Percentiles rank a stretch among this genome's conserved stretches.
These are phyloP conservation scores for Dendryphion nanum DNA, from an alignment of 2,329 filamentous ascomycete species.

Conservation along the genomic window DNA sequence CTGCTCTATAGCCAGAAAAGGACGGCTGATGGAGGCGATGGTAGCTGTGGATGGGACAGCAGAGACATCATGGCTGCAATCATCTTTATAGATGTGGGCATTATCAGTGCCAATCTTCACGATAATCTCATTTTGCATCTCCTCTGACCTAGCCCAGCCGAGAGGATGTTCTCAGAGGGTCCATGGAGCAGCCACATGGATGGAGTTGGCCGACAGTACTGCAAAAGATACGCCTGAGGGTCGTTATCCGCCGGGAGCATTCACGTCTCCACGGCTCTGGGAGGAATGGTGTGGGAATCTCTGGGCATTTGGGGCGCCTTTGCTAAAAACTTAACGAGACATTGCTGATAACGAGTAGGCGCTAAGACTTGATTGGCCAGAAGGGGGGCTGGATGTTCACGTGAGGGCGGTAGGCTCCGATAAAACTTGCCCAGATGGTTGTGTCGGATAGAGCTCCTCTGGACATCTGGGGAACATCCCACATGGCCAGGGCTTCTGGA, in stretches of 20 bases:
- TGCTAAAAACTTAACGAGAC: constrained; percentile 27
- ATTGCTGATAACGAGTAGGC: too few species aligned
- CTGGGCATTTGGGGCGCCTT: constrained; percentile 14
- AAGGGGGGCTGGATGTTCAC: too few species aligned
- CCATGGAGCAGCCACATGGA: constrained; percentile 11
- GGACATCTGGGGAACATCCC: too few species aligned
- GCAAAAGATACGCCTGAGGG: constrained; percentile 6
- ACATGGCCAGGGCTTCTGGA: too few species aligned
- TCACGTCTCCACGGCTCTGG: constrained; percentile 24
- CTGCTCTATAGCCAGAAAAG: too few species aligned
- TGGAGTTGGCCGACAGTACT: constrained; percentile 29
- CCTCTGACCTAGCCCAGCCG: constrained; percentile 16
- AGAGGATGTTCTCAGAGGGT: constrained; percentile 11
- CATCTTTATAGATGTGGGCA: too few species aligned
- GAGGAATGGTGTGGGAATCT: constrained; percentile 11
- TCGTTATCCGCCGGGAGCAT: constrained; percentile 25
- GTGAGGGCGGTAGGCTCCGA: too few species aligned
- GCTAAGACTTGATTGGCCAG: too few species aligned
- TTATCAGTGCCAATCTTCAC: constrained; percentile 26
- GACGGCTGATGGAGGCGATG: neutral
- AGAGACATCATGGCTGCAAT: too few species aligned
- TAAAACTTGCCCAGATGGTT: too few species aligned
- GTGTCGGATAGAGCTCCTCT: too few species aligned
- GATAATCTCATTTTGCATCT: constrained; percentile 21
- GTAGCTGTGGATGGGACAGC: constrained; percentile 7